Evolutionary conservation across 2,329 filamentous ascomycete species (phyloP), one percentile per base, ranked within the genome.

Genomic region (Claviceps lovelessii): DNA sequence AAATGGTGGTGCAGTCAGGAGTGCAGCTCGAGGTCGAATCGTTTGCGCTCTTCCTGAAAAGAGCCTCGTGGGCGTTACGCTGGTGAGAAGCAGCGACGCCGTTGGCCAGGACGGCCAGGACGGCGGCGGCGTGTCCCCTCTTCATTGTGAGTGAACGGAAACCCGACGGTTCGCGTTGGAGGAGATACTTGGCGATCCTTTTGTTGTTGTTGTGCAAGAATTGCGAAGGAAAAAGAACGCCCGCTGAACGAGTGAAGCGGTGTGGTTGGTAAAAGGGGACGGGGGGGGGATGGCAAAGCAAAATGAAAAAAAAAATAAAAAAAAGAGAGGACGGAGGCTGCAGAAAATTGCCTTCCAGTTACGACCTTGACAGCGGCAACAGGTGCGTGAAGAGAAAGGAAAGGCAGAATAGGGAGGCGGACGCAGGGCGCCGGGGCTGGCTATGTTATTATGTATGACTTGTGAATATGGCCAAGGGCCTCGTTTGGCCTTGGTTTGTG

Each of bases 171-270:
- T 41, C 11, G 23, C 19, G 33, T 50, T 39, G 13, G 17, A 15
- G n/a, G 49, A 28, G 44, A 46, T 46, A 15, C 8, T 13, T 13
- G 28, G 28, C 29, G 23, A 11, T 47, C 13, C 15, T 48, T 31
- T n/a, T 13, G 23, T 23, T n/a, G 28, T 11, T 19, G 17, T 37
- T 53, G 54, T 39, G 39, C 1, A 53, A 19, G 57, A 23, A 3
- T 13, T 39, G n/a, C 42, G 52, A 49, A 58, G 55, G 54, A 59
- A 66, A 86, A 86, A 73, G 83, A 87, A 76, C 83, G 84, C 80
- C 86, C 86, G 86, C 86, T 90, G 74, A 90, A 89, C 71, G 87
- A 88, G 83, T 88, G 85, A 88, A 88, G 84, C 84, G 84, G 84
- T 84, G 23, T 23, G 23, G 23, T 23, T 23, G 23, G 23, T 23